These are phyloP conservation scores for Marasmius tenuissimus DNA, from an alignment of 1,284 basidiomycete genomes.

Conservation along the genomic window DNA sequence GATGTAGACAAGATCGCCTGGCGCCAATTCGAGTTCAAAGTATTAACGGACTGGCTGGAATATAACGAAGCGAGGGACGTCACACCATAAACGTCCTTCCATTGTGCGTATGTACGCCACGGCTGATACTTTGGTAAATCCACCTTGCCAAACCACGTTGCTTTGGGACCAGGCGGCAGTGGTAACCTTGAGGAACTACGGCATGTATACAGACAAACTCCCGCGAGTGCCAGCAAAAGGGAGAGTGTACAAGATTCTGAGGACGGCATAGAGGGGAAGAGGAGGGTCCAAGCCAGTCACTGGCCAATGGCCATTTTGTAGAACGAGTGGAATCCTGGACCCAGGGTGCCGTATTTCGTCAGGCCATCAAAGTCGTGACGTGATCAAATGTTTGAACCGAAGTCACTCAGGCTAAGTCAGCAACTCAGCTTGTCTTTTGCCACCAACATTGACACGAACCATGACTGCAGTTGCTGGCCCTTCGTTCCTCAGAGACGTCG, in stretches of 20 bases:
- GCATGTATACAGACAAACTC: not conserved
- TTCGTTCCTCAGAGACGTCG: constrained; percentile 43
- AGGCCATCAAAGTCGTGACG: too few relatives aligned
- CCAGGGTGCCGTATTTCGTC: too few relatives aligned
- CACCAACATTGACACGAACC: not conserved
- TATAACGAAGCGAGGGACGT: not conserved
- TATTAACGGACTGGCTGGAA: not conserved
- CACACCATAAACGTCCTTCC: constrained; percentile 45
- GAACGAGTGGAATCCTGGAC: too few relatives aligned
- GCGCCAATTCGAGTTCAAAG: constrained; percentile 1
- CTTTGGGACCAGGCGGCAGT: constrained; percentile 44
- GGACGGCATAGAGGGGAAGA: not conserved
- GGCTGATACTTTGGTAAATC: constrained; percentile 38
- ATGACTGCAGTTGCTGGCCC: constrained; percentile 57
- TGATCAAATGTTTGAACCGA: too few relatives aligned
- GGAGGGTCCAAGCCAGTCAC: not conserved
- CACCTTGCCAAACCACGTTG: constrained; percentile 34
- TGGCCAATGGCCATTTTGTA: too few relatives aligned
- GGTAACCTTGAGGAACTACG: constrained; percentile 15
- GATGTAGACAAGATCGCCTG: constrained; percentile 49
- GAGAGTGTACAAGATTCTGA: not conserved
- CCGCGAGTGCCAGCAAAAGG: not conserved
- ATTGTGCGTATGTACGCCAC: constrained; percentile 48
- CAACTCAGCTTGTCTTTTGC: not conserved
- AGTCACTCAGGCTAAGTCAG: too few relatives aligned